Base-by-base conservation (phyloP, 1,284 basidiomycete genomes). In the Paramarasmius palmivorus region DNA sequence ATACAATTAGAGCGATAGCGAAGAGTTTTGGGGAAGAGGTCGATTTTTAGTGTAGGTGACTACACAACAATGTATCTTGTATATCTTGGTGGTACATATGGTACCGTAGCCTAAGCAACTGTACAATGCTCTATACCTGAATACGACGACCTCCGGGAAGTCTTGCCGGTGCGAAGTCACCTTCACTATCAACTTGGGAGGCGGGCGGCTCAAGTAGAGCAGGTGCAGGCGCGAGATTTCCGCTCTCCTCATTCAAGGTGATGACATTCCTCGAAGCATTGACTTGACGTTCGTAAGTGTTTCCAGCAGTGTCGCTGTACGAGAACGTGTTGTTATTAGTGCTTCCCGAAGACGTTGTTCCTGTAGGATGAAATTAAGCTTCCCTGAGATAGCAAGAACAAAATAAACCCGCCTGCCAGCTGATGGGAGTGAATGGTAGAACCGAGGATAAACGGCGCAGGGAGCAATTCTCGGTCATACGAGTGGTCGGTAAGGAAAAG, bases 311-410 rank as follows among this genome's bases (percentile, higher is more conserved):
- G 64, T 91, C 87, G 9, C 65, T 58, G 62, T 90, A 92, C 41
- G 65, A 69, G 67, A 90, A 83, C 8, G 77, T 79, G 65, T 90
- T 90, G 66, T 78, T 81, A 65, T 73, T 88, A 2, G 84, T 87
- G 37, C 87, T 84, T 4, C 82, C 79, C 0, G 69, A 68, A 5
- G 75, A 56, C 0, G 75, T 63, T 0, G 74, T 58, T 14, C 68
- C 84, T 86, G 42, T 20, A 50, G 38, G 20, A 48, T 14, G 41
- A 25, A 42, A 25, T n/a, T 17, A 58, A 77, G n/a, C n/a, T n/a
- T n/a, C n/a, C n/a, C n/a, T n/a, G n/a, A n/a, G n/a, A n/a, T n/a
- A n/a, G n/a, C n/a, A n/a, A n/a, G n/a, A n/a, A n/a, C n/a, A n/a
- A n/a, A n/a, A n/a, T n/a, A n/a, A n/a, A n/a, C n/a, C 61, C 59